A percentile compares a stretch with the other conserved stretches of the same genome.
Conservation (phyloP, 495 filamentous ascomycete genomes). For the Recurvomyces mirabilis region DNA sequence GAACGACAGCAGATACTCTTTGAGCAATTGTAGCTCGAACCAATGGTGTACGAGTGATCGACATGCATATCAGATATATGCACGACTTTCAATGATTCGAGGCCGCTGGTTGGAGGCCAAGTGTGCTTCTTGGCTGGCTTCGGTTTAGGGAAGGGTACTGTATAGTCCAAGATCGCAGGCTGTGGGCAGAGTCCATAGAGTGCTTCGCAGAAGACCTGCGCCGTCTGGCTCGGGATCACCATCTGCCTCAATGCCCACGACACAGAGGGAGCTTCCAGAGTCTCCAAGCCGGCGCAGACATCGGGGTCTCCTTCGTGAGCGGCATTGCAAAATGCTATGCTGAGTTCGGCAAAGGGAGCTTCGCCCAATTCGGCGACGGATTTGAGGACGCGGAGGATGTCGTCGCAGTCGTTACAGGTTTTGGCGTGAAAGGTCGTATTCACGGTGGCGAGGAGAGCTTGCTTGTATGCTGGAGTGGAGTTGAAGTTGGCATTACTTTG, state of each 20-base stretch:
- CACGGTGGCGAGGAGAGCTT: neutral
- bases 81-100: constrained; percentile 39
- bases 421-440: neutral
- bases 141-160: constrained; percentile 35
- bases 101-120: constrained; percentile 36
- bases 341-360: neutral
- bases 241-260: constrained; percentile 38
- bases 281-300: neutral
- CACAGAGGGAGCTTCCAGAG: constrained; percentile 39
- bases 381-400: constrained; percentile 1
- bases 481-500: constrained; percentile 1
- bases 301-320: neutral
- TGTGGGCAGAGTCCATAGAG: constrained; percentile 41
- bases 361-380: neutral
- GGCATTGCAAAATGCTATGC: neutral
- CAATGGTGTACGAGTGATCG: constrained; percentile 40
- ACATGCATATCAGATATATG: constrained; percentile 49
- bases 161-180: constrained; percentile 34
- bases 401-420: neutral
- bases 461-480: neutral
- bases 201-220: constrained; percentile 38
- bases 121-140: constrained; percentile 30
- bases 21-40: constrained; percentile 40
- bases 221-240: constrained; percentile 36
- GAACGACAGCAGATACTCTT: constrained; percentile 47